Evolutionary conservation across 495 filamentous ascomycete species (phyloP).

Genomic region (Penicillium roqueforti): DNA sequence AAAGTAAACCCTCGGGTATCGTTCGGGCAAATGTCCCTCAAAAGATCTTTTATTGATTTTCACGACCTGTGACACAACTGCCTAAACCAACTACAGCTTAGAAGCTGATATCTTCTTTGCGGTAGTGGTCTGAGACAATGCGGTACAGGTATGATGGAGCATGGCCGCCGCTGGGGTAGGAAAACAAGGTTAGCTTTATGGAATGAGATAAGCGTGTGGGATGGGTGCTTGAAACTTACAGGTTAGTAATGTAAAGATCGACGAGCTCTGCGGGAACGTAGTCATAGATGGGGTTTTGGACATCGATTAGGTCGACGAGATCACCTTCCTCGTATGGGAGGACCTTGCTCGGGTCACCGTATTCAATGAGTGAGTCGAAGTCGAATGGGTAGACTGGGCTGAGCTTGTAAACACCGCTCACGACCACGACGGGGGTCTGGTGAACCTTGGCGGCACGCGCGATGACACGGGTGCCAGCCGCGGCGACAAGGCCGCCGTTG

Average conservation of each 20-base stretch:
- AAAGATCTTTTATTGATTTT: slow-evolving; percentile 2
- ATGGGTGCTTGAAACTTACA: slow-evolving; percentile 55
- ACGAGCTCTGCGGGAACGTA: slow-evolving; percentile 78
- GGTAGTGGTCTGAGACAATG: slow-evolving; percentile 82
- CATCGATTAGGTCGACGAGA: slow-evolving; percentile 68
- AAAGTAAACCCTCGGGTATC: slow-evolving; percentile 26
- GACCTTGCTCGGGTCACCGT: slow-evolving; percentile 70
- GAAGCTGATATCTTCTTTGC: slow-evolving; percentile 71
- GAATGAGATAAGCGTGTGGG: background rate
- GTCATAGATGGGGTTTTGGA: slow-evolving; percentile 77
- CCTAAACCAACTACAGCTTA: slow-evolving; percentile 16
- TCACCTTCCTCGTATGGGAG: slow-evolving; percentile 69
- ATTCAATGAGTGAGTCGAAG: slow-evolving; percentile 71
- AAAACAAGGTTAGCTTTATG: slow-evolving; percentile 20
- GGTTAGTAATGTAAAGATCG: slow-evolving; percentile 87
- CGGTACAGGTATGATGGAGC: slow-evolving; percentile 75
- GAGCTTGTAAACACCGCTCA: slow-evolving; percentile 84
- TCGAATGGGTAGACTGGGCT: slow-evolving; percentile 83
- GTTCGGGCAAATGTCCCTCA: slow-evolving; percentile 13
- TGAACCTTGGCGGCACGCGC: slow-evolving; percentile 78
- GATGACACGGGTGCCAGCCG: slow-evolving; percentile 72
- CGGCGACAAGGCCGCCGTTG: slow-evolving; percentile 77
- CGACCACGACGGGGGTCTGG: slow-evolving; percentile 74
- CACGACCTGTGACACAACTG: background rate
- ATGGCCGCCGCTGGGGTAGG: slow-evolving; percentile 61